Percentiles rank a stretch among this genome's conserved stretches.
Evolutionary conservation across 1,284 basidiomycete species (phyloP).

Genomic region (Entoloma clypeatum): DNA sequence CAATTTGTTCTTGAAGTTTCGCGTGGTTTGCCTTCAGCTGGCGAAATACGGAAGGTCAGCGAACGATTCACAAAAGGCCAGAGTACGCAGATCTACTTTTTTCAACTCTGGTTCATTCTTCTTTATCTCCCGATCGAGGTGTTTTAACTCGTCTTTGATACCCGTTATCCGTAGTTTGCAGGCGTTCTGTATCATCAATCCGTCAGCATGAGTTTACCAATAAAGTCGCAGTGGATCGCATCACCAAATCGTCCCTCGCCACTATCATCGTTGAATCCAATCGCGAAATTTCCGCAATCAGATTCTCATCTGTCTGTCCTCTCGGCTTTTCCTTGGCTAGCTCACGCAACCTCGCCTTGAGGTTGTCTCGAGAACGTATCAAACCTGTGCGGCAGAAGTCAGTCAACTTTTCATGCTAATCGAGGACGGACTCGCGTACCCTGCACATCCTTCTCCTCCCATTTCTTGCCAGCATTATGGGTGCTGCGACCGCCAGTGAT

Average conservation of each 20-base stretch:
- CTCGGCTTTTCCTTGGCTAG: conserved; percentile 79
- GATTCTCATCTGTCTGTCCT: conserved; percentile 76
- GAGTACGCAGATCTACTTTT: conserved; percentile 41
- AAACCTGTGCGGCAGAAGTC: conserved; percentile 47
- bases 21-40: conserved; percentile 56
- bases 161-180: conserved; percentile 67
- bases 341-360: conserved; percentile 79
- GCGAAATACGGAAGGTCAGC: conserved; percentile 1
- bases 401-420: background rate
- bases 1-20: conserved; percentile 52
- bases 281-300: conserved; percentile 74
- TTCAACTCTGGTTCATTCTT: conserved; percentile 63
- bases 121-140: conserved; percentile 68
- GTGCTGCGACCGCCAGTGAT: conserved; percentile 93
- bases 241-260: conserved; percentile 80
- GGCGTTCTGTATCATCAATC: conserved; percentile 41
- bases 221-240: conserved; percentile 20
- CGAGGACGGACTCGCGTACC: conserved; percentile 41
- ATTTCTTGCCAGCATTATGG: conserved; percentile 71
- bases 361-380: conserved; percentile 67
- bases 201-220: conserved; percentile 4
- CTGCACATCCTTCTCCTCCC: conserved; percentile 92
- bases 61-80: background rate
- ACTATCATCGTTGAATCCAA: conserved; percentile 74
- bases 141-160: conserved; percentile 75